phyloP scores from a whole-genome alignment of 495 filamentous ascomycete genomes.

The Talaromyces adpressus region DNA sequence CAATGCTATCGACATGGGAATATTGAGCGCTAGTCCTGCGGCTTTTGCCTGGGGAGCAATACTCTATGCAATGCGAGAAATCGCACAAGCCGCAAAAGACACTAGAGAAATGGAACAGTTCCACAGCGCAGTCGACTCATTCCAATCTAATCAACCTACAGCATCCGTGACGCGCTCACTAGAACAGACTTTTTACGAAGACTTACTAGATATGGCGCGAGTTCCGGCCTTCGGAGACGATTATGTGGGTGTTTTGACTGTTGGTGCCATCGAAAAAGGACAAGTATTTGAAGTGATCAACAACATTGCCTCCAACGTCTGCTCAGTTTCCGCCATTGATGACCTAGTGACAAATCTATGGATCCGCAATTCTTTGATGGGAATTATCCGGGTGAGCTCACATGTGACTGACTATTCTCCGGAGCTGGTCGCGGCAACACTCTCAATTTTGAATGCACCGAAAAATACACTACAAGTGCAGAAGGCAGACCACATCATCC shows the following conservation, averaged over 20 bases:
- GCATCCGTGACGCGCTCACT: constrained; percentile 19
- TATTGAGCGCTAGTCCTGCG: constrained; percentile 53
- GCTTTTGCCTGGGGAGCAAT: constrained; percentile 73
- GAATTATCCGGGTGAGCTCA: constrained; percentile 53
- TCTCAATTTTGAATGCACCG: constrained; percentile 49
- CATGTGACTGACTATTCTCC: constrained; percentile 57
- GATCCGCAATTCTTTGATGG: constrained; percentile 55
- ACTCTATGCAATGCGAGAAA: constrained; percentile 57
- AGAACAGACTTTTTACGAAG: constrained; percentile 41
- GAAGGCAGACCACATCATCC: constrained; percentile 22
- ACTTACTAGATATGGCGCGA: constrained; percentile 41
- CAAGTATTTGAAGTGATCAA: constrained; percentile 57
- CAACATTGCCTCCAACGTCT: constrained; percentile 41
- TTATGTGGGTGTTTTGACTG: constrained; percentile 40
- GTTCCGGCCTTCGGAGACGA: constrained; percentile 36
- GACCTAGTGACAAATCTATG: constrained; percentile 29
- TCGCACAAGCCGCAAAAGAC: constrained; percentile 50
- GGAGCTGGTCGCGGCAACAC: constrained; percentile 53
- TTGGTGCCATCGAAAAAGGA: constrained; percentile 44
- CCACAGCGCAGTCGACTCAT: constrained; percentile 51
- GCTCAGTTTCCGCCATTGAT: constrained; percentile 31
- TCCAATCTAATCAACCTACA: constrained; percentile 31
- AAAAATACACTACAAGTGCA: constrained; percentile 22
- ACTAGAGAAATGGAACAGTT: constrained; percentile 55
- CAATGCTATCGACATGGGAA: constrained; percentile 29